Evolutionary conservation across 768 basidiomycete genomes (phyloP), one percentile per base, ranked within the genome.

Genomic region (Leccinum incarnatum): DNA sequence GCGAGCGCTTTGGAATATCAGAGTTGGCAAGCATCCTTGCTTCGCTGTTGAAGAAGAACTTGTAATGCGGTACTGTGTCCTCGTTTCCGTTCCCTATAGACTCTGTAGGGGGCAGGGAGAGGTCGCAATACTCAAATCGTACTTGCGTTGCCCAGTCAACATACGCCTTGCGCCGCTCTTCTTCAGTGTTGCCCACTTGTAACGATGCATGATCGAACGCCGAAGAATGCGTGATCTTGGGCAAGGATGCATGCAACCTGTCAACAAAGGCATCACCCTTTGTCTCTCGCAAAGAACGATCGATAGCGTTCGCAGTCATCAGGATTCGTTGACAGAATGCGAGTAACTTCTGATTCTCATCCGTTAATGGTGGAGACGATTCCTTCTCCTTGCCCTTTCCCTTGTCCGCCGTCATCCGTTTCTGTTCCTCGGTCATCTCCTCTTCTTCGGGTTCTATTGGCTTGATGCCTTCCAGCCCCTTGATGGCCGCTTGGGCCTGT

Each of bases 61-160:
- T 93, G 76, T 87, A 95, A 68, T 88, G 83, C 3, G 89, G 88
- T 0, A 81, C 73, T 25, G 77, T 72, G 61, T 87, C 86, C 29
- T 79, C 81, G 17, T 76, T 75, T 4, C 76, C 71, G 12, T 76
- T 75, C 3, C 76, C 71, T 34, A 69, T 68, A 56, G 62, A 17
- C 23, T 62, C 73, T 55, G 55, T 48, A 52, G 57, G 52, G 10
- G 81, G 75, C 27, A 90, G 69, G 1, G 85, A 81, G 62, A 97
- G 79, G 73, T 97, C 93, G 69, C 93, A 95, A 69, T 97, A 96
- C 72, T 95, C 91, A 75, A 97, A 98, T 53, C 94, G 81, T 25
- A 83, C 82, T 62, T 70, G 78, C 10, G 79, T 90, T 5, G 91
- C 93, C 95, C 95, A 98, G 42, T 89, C 83, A 55, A 90, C 67